Evolutionary conservation across 2,329 filamentous ascomycete genomes (phyloP).

Genomic region (Colletotrichum falcatum): DNA sequence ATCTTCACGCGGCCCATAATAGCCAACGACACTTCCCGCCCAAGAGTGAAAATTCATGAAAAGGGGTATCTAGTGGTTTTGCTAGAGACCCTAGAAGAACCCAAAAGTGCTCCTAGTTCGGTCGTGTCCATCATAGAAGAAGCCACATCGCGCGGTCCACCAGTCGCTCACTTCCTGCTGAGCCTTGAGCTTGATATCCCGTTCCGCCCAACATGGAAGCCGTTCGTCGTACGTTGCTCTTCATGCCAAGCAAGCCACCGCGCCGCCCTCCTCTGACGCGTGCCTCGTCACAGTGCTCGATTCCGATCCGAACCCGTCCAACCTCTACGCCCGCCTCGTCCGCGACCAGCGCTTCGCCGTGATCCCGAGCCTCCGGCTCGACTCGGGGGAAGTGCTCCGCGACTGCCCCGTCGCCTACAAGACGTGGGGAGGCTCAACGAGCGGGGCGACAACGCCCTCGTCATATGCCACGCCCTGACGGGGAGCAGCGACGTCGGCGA

Average conservation of each 20-base stretch:
- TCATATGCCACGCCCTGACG: constrained; percentile 86
- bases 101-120: too few relatives aligned
- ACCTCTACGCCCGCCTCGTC: constrained; percentile 87
- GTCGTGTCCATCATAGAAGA: too few relatives aligned
- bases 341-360: constrained; percentile 88
- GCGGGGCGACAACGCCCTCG: constrained; percentile 74
- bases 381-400: constrained; percentile 85
- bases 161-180: background rate
- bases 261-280: background rate
- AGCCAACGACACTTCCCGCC: too few relatives aligned
- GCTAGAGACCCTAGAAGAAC: background rate
- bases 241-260: background rate
- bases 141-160: too few relatives aligned
- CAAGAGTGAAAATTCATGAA: too few relatives aligned
- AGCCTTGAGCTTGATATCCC: too few relatives aligned
- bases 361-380: constrained; percentile 89
- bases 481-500: constrained; percentile 87
- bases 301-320: constrained; percentile 71
- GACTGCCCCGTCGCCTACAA: constrained; percentile 81
- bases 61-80: background rate
- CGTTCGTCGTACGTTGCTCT: constrained; percentile 9
- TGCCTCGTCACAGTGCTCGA: constrained; percentile 11
- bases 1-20: background rate
- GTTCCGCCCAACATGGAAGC: background rate
- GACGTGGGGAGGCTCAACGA: constrained; percentile 70